Evolutionary conservation across 23 red algal genomes (phyloP), one percentile per base, ranked within the genome.

Genomic region (Gracilaria gracilis): DNA sequence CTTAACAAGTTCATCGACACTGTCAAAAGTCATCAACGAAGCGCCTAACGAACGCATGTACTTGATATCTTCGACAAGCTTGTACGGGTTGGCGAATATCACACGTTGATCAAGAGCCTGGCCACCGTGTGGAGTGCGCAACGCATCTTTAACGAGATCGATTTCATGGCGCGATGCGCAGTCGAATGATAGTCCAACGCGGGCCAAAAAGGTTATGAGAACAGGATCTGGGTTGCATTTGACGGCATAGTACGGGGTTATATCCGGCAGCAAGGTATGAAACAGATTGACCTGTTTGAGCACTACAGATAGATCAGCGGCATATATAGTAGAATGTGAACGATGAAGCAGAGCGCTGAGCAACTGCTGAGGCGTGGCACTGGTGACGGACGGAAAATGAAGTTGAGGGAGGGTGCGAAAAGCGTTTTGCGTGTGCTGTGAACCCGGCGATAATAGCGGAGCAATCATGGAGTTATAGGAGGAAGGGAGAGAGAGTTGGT

Each of bases 51-150:
- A 49, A 48, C 91, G 53, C 7, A 83, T 93, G 55, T 88, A 88
- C 32, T 55, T 59, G 17, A 98, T 9, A 61, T 95, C 87, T 48
- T 42, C 75, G 12, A 76, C 31, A 12, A 70, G 36, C 82, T 98
- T 98, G 80, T 83, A 95, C 4, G 96, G 96, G 65, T 98, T 98
- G 9, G 96, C 92, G 81, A 93, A 98, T 23, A 98, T 84, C 12
- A 98, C 88, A 24, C 95, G 85, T 48, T 91, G 48, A 28, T 42
- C n/a, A 7, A 91, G 20, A 38, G 29, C 36, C n/a, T 39, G 49
- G 27, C 82, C 54, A 27, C 53, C 64, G 67, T 80, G 61, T 32
- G 78, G 42, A 36, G 62, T 21, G 31, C 59, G 51, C 38, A 89
- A 13, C 33, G 79, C 76, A 29, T 84, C 86, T 49, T 55, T 57